Conservation (phyloP, 306 rosid genomes). For the Gastrolobium villosum region DNA sequence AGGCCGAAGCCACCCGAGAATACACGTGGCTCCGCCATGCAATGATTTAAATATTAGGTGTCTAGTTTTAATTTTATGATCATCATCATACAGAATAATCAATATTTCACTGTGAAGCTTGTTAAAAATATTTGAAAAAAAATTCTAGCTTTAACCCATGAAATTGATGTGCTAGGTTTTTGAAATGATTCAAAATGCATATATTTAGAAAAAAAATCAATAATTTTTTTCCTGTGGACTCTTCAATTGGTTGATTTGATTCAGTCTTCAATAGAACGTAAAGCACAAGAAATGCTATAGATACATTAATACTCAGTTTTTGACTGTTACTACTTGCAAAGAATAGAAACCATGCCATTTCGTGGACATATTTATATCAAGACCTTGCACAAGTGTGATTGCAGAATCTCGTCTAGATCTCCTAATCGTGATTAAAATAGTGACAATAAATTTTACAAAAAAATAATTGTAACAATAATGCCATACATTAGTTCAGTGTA, state of each 20-base stretch:
- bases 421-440: background rate
- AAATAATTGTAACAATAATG: background rate
- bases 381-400: background rate
- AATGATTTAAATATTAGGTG: background rate
- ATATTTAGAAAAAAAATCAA: background rate
- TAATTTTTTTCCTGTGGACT: background rate
- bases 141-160: background rate
- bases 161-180: background rate
- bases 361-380: background rate
- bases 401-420: background rate
- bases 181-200: background rate
- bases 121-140: background rate
- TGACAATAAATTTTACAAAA: too few relatives aligned
- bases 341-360: background rate
- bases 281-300: background rate
- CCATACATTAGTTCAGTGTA: background rate
- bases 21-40: too few relatives aligned
- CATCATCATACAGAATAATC: background rate
- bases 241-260: conserved; percentile 19
- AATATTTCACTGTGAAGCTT: background rate
- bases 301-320: background rate
- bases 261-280: background rate
- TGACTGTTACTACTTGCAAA: background rate
- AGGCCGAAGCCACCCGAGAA: too few relatives aligned
- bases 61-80: background rate